Evolutionary conservation across 139 green algal genomes (phyloP).

Genomic region (Micractinium sp.): DNA sequence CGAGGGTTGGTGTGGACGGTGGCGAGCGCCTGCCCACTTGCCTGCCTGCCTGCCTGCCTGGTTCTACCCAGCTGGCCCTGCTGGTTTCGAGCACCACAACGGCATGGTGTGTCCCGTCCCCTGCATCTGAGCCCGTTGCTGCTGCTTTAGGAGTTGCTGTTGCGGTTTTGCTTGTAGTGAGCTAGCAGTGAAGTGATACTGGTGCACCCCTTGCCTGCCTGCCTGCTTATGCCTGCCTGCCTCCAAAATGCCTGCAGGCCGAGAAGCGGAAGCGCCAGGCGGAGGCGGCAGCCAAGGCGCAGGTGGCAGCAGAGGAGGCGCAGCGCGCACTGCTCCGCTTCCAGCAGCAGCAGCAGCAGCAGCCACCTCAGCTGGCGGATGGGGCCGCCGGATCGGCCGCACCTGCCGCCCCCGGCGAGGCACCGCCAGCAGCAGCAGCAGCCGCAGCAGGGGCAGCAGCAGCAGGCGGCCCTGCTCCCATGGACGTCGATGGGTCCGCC

Average conservation of each 20-base stretch:
- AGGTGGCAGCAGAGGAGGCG: conserved; percentile 57
- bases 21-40: background rate
- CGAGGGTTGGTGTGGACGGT: too few species aligned
- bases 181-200: too few species aligned
- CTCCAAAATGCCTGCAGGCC: background rate
- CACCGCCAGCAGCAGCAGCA: conserved; percentile 5
- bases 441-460: conserved; percentile 32
- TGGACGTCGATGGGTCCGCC: conserved; percentile 16
- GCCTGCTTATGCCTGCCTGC: background rate
- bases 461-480: background rate
- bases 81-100: too few species aligned
- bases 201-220: background rate
- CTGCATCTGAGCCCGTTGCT: too few species aligned
- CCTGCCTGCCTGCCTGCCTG: background rate
- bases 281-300: conserved; percentile 46
- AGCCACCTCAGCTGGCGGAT: background rate
- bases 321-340: conserved; percentile 54
- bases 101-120: too few species aligned
- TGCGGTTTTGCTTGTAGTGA: too few species aligned
- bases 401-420: background rate
- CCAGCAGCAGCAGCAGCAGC: conserved; percentile 40
- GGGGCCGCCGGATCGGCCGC: background rate
- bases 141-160: too few species aligned
- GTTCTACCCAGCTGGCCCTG: too few species aligned
- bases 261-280: conserved; percentile 47